phyloP scores from a whole-genome alignment of 2,329 filamentous ascomycete species.

The Alternaria gansuensis region DNA sequence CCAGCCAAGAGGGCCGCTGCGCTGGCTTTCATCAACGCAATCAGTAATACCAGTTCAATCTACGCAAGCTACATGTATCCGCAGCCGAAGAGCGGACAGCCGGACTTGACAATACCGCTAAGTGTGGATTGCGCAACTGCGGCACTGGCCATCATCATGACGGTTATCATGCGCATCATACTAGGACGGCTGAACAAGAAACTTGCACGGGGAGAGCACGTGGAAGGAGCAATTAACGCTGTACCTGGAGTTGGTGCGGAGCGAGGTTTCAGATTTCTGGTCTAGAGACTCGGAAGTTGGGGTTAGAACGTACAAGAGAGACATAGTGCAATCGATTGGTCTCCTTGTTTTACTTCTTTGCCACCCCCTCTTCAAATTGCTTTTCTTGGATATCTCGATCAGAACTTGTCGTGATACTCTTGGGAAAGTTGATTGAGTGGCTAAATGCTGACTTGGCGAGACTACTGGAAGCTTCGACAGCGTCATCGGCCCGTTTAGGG shows the following conservation, averaged over 20 bases:
- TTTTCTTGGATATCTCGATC: background rate
- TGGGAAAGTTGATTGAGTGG: slow-evolving; percentile 4
- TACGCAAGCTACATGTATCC: slow-evolving; percentile 76
- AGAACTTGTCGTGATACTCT: background rate
- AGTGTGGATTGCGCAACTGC: slow-evolving; percentile 73
- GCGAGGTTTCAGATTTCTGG: slow-evolving; percentile 72
- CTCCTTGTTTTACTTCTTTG: slow-evolving; percentile 15
- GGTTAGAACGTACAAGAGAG: background rate
- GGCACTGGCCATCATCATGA: slow-evolving; percentile 69
- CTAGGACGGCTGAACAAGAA: slow-evolving; percentile 73
- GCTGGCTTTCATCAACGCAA: slow-evolving; percentile 77
- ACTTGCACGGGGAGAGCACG: slow-evolving; percentile 69
- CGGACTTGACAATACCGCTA: slow-evolving; percentile 65
- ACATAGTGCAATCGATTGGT: slow-evolving; percentile 8
- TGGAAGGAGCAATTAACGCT: slow-evolving; percentile 63
- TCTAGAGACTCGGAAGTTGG: slow-evolving; percentile 52
- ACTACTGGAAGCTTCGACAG: slow-evolving; percentile 37
- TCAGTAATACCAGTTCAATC: slow-evolving; percentile 74
- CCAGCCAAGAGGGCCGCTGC: slow-evolving; percentile 78
- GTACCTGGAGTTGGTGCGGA: slow-evolving; percentile 65
- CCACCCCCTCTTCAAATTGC: slow-evolving; percentile 9
- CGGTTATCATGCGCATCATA: slow-evolving; percentile 69
- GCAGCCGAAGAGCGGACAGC: slow-evolving; percentile 50
- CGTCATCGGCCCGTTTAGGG: slow-evolving; percentile 22
- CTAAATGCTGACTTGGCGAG: slow-evolving; percentile 14